Evolutionary conservation across 345 rosid genomes (phyloP), one percentile per base, ranked within the genome.

Genomic region (Gossypium thurberi): DNA sequence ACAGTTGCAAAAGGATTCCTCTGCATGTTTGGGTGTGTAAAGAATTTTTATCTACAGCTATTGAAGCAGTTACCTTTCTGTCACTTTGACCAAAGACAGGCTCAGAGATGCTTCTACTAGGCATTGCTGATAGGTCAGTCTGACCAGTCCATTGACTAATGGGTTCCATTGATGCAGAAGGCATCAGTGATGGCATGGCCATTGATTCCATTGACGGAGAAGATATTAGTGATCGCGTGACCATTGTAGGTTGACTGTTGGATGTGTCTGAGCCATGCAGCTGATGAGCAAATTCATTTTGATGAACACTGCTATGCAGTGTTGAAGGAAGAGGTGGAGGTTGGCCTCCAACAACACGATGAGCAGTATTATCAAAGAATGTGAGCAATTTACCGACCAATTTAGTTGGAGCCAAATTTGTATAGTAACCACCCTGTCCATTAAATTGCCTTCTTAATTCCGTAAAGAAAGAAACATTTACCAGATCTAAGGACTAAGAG

Each of bases 41-140:
- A 48, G 43, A 67, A 50, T 12, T 25, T 33, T 21, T 23, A 48
- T 47, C 42, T 10, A 67, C 12, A 48, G 14, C 57, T 67, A 48
- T 25, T 48, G 48, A 63, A 33, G 63, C 60, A 42, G 50, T 67
- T 47, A 90, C 96, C 91, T 88, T 86, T 78, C 80, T 78, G 40
- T 87, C 85, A 63, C 79, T 87, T 77, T 85, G 82, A 71, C 88
- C 84, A 61, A 88, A 85, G 76, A 83, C 81, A 73, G 96, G 93
- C 85, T 88, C 93, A 69, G 96, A 88, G 18, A 85, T 84, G 77
- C 91, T 88, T 82, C 89, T 84, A 55, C 78, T 80, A 58, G 86
- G 89, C 83, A 80, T 72, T 15, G 53, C 64, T 65, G 74, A 79
- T 59, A 63, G 82, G 69, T 79, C 84, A 57, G 78, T 78, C 74